Percentiles rank a stretch among this genome's conserved stretches.
Conservation (phyloP, 371 early-diverging fungal species). For the Choanephora cucurbitarum region DNA sequence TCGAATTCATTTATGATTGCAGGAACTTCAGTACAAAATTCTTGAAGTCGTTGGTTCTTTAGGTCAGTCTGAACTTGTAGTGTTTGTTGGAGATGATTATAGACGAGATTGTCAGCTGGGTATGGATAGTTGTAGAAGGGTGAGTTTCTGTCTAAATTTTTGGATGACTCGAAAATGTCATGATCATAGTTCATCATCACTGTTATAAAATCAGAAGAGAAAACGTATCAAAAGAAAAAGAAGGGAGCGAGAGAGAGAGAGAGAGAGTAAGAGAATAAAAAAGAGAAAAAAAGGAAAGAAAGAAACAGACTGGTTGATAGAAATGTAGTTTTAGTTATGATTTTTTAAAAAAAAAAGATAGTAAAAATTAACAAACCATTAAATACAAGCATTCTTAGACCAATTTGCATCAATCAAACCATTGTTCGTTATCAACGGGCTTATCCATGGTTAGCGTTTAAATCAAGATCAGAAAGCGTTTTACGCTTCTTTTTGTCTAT, state of each 20-base stretch:
- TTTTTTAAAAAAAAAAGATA: background rate
- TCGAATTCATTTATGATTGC: background rate
- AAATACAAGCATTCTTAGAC: background rate
- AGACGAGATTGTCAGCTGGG: conserved; percentile 8
- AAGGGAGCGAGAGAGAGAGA: background rate
- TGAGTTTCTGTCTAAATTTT: background rate
- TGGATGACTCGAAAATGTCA: conserved; percentile 4
- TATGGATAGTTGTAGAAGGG: background rate
- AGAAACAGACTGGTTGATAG: too few relatives aligned
- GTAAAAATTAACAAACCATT: background rate
- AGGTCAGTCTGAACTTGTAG: conserved; percentile 15
- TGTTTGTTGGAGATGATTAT: conserved; percentile 14
- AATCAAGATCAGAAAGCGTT: too few relatives aligned
- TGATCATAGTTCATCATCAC: conserved; percentile 1
- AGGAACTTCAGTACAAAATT: conserved; percentile 6
- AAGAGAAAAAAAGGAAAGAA: background rate
- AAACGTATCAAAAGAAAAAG: too few relatives aligned
- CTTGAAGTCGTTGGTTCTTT: conserved; percentile 13
- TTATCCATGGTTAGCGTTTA: too few relatives aligned
- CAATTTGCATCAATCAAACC: background rate
- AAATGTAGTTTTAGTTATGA: too few relatives aligned
- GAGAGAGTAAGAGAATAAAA: background rate
- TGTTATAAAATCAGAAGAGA: too few relatives aligned
- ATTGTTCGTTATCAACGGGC: background rate
- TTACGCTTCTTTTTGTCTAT: too few relatives aligned